Percentiles rank a stretch among this genome's conserved stretches.
These are phyloP conservation scores for Candida tibetensis DNA, from an alignment of 805 yeast species.

Conservation along the genomic window DNA sequence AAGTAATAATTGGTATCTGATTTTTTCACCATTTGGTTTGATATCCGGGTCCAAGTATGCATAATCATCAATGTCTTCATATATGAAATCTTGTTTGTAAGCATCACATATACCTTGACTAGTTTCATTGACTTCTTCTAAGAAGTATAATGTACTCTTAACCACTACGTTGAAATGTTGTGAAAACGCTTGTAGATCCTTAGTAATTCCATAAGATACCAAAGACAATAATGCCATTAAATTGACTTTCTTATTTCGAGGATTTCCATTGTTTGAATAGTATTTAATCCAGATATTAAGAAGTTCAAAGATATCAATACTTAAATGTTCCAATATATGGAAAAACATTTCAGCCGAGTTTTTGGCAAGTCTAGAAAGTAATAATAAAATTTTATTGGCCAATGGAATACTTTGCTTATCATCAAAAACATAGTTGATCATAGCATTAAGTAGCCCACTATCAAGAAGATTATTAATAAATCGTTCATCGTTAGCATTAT, in stretches of 20 bases:
- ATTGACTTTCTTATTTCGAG: constrained; percentile 68
- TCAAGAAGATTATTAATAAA: constrained; percentile 32
- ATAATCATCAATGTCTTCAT: constrained; percentile 43
- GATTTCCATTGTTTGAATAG: constrained; percentile 60
- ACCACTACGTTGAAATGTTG: constrained; percentile 14
- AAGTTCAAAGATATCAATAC: constrained; percentile 23
- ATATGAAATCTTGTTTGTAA: constrained; percentile 35
- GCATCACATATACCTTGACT: constrained; percentile 32
- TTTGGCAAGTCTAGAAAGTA: constrained; percentile 36
- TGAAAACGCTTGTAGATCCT: constrained; percentile 21
- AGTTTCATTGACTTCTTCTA: constrained; percentile 74
- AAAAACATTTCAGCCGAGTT: constrained; percentile 35
- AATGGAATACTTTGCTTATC: constrained; percentile 42
- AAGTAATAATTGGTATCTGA: constrained; percentile 32
- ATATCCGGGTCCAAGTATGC: constrained; percentile 40
- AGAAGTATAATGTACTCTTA: constrained; percentile 39
- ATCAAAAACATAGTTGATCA: constrained; percentile 40
- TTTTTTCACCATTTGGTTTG: constrained; percentile 42
- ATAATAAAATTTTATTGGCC: constrained; percentile 35
- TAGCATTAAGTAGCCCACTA: constrained; percentile 45
- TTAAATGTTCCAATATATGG: constrained; percentile 27
- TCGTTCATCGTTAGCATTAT: constrained; percentile 19
- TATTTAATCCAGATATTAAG: constrained; percentile 39
- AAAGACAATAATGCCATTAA: constrained; percentile 59
- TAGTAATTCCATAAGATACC: constrained; percentile 30